Conservation (phyloP, 2,329 filamentous ascomycete genomes). For the Colletotrichum brevisporum region DNA sequence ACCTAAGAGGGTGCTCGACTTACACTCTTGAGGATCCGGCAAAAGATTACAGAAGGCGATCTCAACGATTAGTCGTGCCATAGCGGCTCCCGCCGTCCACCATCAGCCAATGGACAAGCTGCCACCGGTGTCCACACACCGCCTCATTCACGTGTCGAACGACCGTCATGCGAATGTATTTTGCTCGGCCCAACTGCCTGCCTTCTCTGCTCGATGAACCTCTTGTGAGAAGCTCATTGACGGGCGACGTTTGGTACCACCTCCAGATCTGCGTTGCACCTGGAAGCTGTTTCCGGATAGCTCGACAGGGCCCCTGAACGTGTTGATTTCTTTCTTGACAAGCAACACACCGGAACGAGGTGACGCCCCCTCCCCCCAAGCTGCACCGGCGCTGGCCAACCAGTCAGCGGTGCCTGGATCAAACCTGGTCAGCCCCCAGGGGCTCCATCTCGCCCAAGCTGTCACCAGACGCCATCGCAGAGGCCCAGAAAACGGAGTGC, state of each 20-base stretch:
- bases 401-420: not conserved
- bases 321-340: slow-evolving; percentile 4
- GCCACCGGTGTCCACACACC: slow-evolving; percentile 38
- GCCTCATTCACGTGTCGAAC: slow-evolving; percentile 41
- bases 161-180: slow-evolving; percentile 37
- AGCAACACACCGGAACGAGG: slow-evolving; percentile 23
- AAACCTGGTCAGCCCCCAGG: slow-evolving; percentile 1
- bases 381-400: not conserved
- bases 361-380: slow-evolving; percentile 14
- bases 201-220: not conserved
- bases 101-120: slow-evolving; percentile 27
- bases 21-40: slow-evolving; percentile 15
- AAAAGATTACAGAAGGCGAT: slow-evolving; percentile 39
- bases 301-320: slow-evolving; percentile 2
- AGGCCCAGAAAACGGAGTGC: not conserved
- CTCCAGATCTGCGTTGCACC: slow-evolving; percentile 13
- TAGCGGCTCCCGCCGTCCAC: slow-evolving; percentile 32
- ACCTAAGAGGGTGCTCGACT: not conserved
- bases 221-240: not conserved
- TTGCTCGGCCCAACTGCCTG: slow-evolving; percentile 24
- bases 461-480: slow-evolving; percentile 13
- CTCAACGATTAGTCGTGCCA: slow-evolving; percentile 39
- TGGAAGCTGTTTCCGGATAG: slow-evolving; percentile 7
- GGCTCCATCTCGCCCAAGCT: not conserved
- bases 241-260: slow-evolving; percentile 7